These are phyloP conservation scores for Echinosphaeria canescens DNA, from an alignment of 2,329 filamentous ascomycete species.

Conservation along the genomic window DNA sequence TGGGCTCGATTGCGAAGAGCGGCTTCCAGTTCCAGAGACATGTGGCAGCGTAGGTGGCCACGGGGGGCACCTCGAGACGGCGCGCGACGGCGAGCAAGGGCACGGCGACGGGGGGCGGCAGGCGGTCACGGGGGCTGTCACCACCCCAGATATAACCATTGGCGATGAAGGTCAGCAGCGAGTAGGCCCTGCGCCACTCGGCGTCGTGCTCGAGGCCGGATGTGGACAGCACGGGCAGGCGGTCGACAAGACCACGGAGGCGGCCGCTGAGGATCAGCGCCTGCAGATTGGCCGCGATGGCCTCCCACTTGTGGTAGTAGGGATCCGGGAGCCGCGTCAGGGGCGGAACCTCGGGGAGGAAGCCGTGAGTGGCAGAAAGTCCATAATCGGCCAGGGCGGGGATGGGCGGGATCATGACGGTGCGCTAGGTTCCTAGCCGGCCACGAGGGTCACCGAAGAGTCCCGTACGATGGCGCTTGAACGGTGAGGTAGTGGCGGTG, in stretches of 20 bases:
- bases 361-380: slow-evolving; percentile 59
- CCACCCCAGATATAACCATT: slow-evolving; percentile 96
- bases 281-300: slow-evolving; percentile 68
- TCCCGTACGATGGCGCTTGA: not conserved
- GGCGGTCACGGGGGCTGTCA: slow-evolving; percentile 52
- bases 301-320: slow-evolving; percentile 94
- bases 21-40: slow-evolving; percentile 97
- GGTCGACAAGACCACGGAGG: slow-evolving; percentile 58
- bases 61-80: slow-evolving; percentile 68
- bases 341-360: slow-evolving; percentile 65
- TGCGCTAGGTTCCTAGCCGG: not conserved
- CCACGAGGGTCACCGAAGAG: not conserved
- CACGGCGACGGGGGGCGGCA: slow-evolving; percentile 66
- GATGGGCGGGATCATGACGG: slow-evolving; percentile 34
- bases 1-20: slow-evolving; percentile 61
- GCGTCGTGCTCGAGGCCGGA: slow-evolving; percentile 59
- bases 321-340: slow-evolving; percentile 63
- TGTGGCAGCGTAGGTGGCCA: slow-evolving; percentile 82
- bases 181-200: slow-evolving; percentile 90
- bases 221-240: slow-evolving; percentile 67
- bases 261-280: slow-evolving; percentile 68
- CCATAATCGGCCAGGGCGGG: slow-evolving; percentile 56
- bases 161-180: slow-evolving; percentile 72
- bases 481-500: not conserved
- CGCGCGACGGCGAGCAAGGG: slow-evolving; percentile 61